Base-by-base conservation (phyloP, 225 moss, liverwort and hornwort genomes). In the Climacium dendroides region DNA sequence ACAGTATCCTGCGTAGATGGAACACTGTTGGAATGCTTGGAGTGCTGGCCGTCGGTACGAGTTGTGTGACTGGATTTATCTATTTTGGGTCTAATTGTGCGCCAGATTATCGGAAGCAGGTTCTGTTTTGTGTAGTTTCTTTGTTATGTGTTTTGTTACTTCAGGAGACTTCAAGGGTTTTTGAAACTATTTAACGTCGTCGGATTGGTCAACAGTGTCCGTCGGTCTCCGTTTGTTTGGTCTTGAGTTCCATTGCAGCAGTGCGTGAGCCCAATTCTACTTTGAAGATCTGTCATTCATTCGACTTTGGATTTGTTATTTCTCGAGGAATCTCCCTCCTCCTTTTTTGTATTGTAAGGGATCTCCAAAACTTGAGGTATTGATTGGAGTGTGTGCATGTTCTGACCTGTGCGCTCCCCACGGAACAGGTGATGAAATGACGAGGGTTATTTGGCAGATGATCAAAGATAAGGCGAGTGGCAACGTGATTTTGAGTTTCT, bases 381-480 rank as follows among this genome's bases (percentile, higher is more conserved):
- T 47, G 78, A 71, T 35, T 76, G 48, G 37, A 67, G 57, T 72
- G 71, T 14, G 23, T 73, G 26, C 69, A 29, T 82, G 61, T 71
- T 84, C 60, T 86, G 88, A 89, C 24, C 74, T 84, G 82, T 50
- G 81, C 45, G n/a, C 30, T 66, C 39, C 8, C 74, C 69, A 47
- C 79, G 82, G 71, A 50, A 85, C 93, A 96, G 95, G 98, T 22
- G 98, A 98, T 89, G 98, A 98, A 89, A 98, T 98, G 98, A 96
- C 98, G 32, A 92, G 98, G 85, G 90, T 98, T 5, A 96, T 98
- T 78, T 98, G 98, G 98, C 90, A 96, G 90, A 93, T 96, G 96
- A 98, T 98, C 95, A 98, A 98, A 89, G 98, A 96, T 10, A 98
- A 95, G 93, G 96, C 95, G 88, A 85, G 90, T 83, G 81, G 9